Base-by-base conservation (phyloP, 305 asterid species). In the Solanum hybrid region DNA sequence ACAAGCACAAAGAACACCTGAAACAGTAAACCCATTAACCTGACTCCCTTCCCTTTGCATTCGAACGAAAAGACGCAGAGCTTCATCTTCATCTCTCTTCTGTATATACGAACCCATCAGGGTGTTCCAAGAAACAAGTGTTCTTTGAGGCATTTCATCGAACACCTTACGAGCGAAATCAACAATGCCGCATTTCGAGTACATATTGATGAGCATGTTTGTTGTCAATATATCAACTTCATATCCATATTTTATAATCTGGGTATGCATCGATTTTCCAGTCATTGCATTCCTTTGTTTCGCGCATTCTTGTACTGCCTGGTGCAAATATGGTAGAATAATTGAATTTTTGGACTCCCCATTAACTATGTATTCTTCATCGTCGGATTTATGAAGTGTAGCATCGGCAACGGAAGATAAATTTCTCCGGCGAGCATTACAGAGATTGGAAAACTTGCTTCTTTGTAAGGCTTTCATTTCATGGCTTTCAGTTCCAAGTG, bases 111-210 rank as follows among this genome's bases (percentile, higher is more conserved):
- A 90, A 22, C 94, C 94, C 36, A 96, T 94, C 42, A 95, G 35
- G 31, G 99, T 96, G 92, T 95, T 96, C 99, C 98, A 96, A 11
- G 98, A 94, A 89, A 96, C 98, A 79, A 92, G 90, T 84, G 66
- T 91, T 91, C 95, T 92, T 0, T 88, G 27, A 87, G 94, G 95
- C 98, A 96, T 96, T 92, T 92, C 92, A 31, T 95, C 98, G 90
- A 96, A 95, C 95, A 95, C 87, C 42, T 92, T 92, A 42, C 94
- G 96, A 4, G 96, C 93, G 22, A 87, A 91, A 1, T 81, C 92
- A 29, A 91, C 88, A 2, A 7, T 5, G 80, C 95, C 93, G 60
- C 98, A 96, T 88, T 96, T 96, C 0, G 98, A 90, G 42, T 95
- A 96, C 89, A 94, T 6, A 7, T 96, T 94, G 40, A 96, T 91